Conservation (phyloP, 768 basidiomycete genomes). For the Hortiboletus flavorubellus region DNA sequence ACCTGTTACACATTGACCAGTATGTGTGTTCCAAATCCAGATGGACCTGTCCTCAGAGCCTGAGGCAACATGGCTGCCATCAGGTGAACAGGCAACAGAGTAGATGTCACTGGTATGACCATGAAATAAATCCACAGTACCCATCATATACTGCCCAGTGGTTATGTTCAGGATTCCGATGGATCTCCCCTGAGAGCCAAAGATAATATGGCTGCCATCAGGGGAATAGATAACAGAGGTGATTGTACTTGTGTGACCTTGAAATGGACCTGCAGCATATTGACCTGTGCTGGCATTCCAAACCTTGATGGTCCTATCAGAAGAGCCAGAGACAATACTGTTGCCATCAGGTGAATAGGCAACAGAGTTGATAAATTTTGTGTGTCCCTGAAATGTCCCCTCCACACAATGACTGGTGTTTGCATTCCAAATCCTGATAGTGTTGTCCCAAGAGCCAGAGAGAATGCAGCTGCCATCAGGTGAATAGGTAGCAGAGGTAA, state of each 20-base stretch:
- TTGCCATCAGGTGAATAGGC: conserved; percentile 16
- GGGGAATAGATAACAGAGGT: conserved; percentile 15
- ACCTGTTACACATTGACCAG: conserved; percentile 3
- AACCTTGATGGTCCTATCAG: conserved; percentile 1
- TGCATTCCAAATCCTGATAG: conserved; percentile 17
- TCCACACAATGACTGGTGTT: not conserved
- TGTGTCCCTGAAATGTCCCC: conserved; percentile 3
- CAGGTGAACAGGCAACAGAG: conserved; percentile 15
- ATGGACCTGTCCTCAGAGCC: conserved; percentile 3
- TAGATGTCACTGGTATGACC: not conserved
- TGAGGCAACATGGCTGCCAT: conserved; percentile 13
- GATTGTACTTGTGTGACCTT: not conserved
- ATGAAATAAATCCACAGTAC: not conserved
- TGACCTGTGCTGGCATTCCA: conserved; percentile 13
- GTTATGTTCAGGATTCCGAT: conserved; percentile 10
- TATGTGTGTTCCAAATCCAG: conserved; percentile 11
- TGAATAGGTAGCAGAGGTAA: conserved; percentile 12
- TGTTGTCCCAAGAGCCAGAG: conserved; percentile 17
- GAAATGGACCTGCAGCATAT: not conserved
- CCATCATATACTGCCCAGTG: not conserved
- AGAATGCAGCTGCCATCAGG: conserved; percentile 15
- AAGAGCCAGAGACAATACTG: conserved; percentile 10
- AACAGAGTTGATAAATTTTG: not conserved
- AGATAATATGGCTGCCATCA: conserved; percentile 19
- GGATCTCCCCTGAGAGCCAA: conserved; percentile 4